phyloP scores from a whole-genome alignment of 306 rosid species.

The Coriaria nepalensis region DNA sequence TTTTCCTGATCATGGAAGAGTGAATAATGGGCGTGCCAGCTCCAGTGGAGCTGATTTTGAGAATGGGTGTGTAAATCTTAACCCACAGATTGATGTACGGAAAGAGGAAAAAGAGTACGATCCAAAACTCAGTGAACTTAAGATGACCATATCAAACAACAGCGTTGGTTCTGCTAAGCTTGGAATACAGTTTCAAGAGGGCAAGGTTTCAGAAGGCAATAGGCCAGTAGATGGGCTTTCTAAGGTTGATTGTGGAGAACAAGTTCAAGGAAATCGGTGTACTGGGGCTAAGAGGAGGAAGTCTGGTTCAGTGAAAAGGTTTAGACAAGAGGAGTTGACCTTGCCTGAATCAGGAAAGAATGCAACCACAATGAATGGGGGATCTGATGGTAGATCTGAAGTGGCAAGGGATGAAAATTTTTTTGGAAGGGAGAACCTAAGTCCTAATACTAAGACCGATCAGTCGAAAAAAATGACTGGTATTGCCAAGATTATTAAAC shows the following conservation, averaged over 20 bases:
- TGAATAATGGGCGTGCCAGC: slow-evolving; percentile 18
- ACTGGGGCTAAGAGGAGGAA: slow-evolving; percentile 84
- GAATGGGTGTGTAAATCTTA: slow-evolving; percentile 16
- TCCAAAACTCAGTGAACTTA: slow-evolving; percentile 78
- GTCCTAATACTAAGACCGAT: slow-evolving; percentile 21
- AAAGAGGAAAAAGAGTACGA: slow-evolving; percentile 41
- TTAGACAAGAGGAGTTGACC: slow-evolving; percentile 32
- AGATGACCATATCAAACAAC: slow-evolving; percentile 24
- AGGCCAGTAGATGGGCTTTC: slow-evolving; percentile 19
- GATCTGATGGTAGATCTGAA: slow-evolving; percentile 22
- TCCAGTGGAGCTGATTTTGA: slow-evolving; percentile 17
- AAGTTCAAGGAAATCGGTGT: slow-evolving; percentile 29
- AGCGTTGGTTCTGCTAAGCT: slow-evolving; percentile 31
- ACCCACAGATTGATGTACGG: slow-evolving; percentile 16
- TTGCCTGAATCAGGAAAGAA: slow-evolving; percentile 22
- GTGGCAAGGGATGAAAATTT: slow-evolving; percentile 14
- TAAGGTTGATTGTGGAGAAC: slow-evolving; percentile 22
- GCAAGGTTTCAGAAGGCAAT: slow-evolving; percentile 18
- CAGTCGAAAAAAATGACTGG: slow-evolving; percentile 14
- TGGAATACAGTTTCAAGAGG: slow-evolving; percentile 36
- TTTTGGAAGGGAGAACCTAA: slow-evolving; percentile 25
- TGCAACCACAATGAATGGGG: slow-evolving; percentile 20
- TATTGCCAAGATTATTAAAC: slow-evolving; percentile 69
- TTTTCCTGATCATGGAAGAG: slow-evolving; percentile 26
- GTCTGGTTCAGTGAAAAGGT: slow-evolving; percentile 78